Percentiles rank a stretch among this genome's conserved stretches.
Conservation (phyloP, 768 basidiomycete genomes). For the Tephrocybe sp. region DNA sequence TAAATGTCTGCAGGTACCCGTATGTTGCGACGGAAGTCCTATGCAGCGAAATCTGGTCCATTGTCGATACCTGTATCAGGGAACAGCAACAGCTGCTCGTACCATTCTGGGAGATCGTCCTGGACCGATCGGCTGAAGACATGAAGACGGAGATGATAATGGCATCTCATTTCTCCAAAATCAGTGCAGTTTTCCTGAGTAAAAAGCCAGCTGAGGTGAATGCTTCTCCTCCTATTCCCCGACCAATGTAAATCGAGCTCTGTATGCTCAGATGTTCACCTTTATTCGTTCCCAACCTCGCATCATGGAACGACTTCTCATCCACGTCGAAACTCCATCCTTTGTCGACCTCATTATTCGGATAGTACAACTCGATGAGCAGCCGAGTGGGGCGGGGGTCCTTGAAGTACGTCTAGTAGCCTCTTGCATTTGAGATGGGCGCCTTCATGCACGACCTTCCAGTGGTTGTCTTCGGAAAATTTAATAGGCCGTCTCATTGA, state of each 20-base stretch:
- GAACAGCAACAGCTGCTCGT: constrained; percentile 67
- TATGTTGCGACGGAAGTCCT: constrained; percentile 93
- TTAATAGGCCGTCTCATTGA: constrained; percentile 80
- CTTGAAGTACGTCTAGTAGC: constrained; percentile 69
- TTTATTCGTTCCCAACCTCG: constrained; percentile 85
- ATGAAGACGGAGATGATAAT: constrained; percentile 86
- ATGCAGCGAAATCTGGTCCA: constrained; percentile 94
- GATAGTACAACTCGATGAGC: constrained; percentile 87
- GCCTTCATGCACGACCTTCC: constrained; percentile 16
- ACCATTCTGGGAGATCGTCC: constrained; percentile 90
- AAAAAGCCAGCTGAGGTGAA: constrained; percentile 89
- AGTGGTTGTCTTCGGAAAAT: constrained; percentile 88
- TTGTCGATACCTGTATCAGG: constrained; percentile 84
- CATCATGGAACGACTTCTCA: constrained; percentile 78
- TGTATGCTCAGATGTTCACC: constrained; percentile 71
- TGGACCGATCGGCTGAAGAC: constrained; percentile 77
- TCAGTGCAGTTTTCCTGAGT: constrained; percentile 83
- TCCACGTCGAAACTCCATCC: constrained; percentile 85
- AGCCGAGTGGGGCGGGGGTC: constrained; percentile 75
- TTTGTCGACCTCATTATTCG: constrained; percentile 90
- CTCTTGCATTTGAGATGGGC: constrained; percentile 14
- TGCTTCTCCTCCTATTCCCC: constrained; percentile 28
- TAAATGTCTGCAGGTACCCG: constrained; percentile 62
- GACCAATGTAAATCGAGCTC: constrained; percentile 24
- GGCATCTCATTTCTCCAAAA: constrained; percentile 92